Evolutionary conservation across 2,329 filamentous ascomycete genomes (phyloP).

Genomic region (Trematosphaeria pertusa): DNA sequence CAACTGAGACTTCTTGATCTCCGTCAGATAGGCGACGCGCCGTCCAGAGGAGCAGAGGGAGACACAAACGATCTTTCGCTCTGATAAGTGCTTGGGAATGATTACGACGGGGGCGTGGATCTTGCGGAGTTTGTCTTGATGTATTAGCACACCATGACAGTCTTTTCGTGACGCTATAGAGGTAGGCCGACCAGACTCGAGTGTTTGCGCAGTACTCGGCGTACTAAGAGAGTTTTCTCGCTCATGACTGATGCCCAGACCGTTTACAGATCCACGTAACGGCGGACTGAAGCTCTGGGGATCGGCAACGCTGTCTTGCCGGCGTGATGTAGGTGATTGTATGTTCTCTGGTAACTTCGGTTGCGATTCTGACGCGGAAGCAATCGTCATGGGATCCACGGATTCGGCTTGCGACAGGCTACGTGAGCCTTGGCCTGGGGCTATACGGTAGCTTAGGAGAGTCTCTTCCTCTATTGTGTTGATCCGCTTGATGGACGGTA

Average conservation of each 20-base stretch:
- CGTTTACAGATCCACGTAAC: background rate
- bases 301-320: background rate
- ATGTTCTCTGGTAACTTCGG: too few species aligned
- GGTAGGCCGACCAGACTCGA: background rate
- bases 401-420: too few species aligned
- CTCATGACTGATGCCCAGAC: background rate
- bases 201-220: background rate
- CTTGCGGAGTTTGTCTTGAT: background rate
- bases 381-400: too few species aligned
- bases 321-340: too few species aligned
- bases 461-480: background rate
- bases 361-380: too few species aligned
- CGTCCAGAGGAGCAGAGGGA: constrained; percentile 4
- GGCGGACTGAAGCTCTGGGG: background rate
- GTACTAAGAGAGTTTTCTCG: background rate
- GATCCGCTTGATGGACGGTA: background rate
- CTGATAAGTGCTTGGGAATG: background rate
- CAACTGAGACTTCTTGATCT: background rate
- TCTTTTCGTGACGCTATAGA: background rate
- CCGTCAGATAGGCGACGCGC: constrained; percentile 6
- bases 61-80: background rate
- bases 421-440: too few species aligned
- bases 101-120: background rate
- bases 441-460: background rate
- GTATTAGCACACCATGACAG: constrained; percentile 2